Evolutionary conservation across 169 alveolate species (phyloP).

Genomic region (Fabrea salina): DNA sequence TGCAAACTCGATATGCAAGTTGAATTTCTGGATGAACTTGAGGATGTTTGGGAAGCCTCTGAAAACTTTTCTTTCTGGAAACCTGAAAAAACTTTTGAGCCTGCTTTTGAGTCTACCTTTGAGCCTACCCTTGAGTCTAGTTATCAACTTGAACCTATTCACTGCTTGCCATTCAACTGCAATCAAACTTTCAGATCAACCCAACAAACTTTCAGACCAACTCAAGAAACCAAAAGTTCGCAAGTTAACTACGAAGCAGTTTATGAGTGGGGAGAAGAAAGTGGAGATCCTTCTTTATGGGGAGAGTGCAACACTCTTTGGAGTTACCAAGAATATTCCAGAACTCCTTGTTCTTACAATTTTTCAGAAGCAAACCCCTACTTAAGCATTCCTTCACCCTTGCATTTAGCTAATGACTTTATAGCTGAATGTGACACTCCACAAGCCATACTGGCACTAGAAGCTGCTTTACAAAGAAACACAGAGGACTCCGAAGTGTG

Average conservation of each 20-base stretch:
- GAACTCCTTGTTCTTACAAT: neutral
- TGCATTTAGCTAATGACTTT: constrained; percentile 61
- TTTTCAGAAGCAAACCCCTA: constrained; percentile 45
- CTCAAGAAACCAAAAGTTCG: no score
- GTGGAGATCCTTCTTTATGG: no score
- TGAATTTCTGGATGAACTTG: neutral
- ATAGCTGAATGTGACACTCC: constrained; percentile 62
- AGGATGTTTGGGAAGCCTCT: constrained; percentile 31
- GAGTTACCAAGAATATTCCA: neutral
- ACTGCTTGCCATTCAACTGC: no score
- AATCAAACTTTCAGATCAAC: no score
- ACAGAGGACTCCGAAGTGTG: constrained; percentile 80
- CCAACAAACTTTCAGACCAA: no score
- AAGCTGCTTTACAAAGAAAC: constrained; percentile 75
- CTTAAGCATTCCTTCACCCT: constrained; percentile 34
- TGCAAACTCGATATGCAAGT: no score
- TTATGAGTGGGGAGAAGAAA: neutral
- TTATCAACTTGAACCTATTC: no score
- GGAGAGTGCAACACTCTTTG: neutral
- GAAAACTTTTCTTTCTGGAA: no score
- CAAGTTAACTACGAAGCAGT: neutral
- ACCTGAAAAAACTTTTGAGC: no score
- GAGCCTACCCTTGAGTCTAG: no score
- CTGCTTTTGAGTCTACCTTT: no score
- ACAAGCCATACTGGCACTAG: constrained; percentile 82